Percentiles rank a stretch among this genome's conserved stretches.
Conservation (phyloP, 208 protist species). For the Herpetomonas tarakana region DNA sequence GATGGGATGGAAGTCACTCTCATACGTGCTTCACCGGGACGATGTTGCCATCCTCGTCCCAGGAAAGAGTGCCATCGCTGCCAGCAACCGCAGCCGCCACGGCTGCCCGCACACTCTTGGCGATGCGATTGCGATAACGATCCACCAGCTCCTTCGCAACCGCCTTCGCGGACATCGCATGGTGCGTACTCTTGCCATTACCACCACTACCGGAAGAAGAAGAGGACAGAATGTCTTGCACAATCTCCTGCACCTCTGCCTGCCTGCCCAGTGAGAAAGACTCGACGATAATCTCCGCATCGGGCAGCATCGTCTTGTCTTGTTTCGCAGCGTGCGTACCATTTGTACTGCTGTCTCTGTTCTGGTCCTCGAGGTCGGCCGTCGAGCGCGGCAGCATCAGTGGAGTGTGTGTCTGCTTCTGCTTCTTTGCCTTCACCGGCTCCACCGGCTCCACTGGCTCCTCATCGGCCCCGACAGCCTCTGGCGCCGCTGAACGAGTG, state of each 20-base stretch:
- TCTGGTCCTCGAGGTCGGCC: background rate
- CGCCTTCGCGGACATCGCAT: slow-evolving; percentile 33
- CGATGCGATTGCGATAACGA: slow-evolving; percentile 58
- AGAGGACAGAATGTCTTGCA: slow-evolving; percentile 31
- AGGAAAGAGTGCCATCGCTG: slow-evolving; percentile 27
- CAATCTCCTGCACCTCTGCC: slow-evolving; percentile 50
- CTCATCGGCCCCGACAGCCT: background rate
- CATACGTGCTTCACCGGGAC: slow-evolving; percentile 1
- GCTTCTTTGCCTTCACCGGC: slow-evolving; percentile 3
- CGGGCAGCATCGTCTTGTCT: slow-evolving; percentile 10
- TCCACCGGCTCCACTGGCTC: background rate
- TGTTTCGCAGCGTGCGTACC: slow-evolving; percentile 1
- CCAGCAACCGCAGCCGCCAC: slow-evolving; percentile 10
- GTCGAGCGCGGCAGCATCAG: slow-evolving; percentile 39
- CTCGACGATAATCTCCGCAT: slow-evolving; percentile 30
- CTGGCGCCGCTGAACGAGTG: background rate
- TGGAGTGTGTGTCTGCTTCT: slow-evolving; percentile 18
- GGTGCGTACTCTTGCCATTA: slow-evolving; percentile 16
- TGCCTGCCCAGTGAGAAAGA: slow-evolving; percentile 59
- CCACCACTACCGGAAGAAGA: too few relatives aligned
- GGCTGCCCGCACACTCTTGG: slow-evolving; percentile 37
- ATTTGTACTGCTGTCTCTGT: background rate
- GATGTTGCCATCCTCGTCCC: slow-evolving; percentile 41
- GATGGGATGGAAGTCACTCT: too few relatives aligned
- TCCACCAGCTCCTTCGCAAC: slow-evolving; percentile 50